These are phyloP conservation scores for Capsicum pubescens DNA, from an alignment of 257 asterid species.

Conservation along the genomic window DNA sequence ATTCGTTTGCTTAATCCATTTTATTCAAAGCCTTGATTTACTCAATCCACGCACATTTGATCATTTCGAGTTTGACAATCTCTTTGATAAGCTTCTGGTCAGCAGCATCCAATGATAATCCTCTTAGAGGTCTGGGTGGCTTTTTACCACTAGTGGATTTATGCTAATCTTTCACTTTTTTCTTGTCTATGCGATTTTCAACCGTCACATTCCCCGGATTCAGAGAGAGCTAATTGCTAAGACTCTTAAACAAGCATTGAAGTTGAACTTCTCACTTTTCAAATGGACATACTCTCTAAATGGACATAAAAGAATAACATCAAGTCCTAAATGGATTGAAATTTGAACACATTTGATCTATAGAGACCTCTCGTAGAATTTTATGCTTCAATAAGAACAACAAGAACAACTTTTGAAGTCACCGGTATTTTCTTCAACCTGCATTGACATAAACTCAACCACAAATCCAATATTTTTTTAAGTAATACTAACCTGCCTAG, in stretches of 20 bases:
- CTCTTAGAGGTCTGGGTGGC: constrained; percentile 58
- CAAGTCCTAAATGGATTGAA: neutral
- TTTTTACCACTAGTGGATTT: constrained; percentile 62
- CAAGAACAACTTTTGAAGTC: neutral
- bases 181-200: constrained; percentile 38
- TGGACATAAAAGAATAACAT: neutral
- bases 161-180: constrained; percentile 55
- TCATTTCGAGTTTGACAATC: constrained; percentile 64
- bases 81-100: constrained; percentile 82
- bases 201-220: constrained; percentile 32
- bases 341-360: neutral
- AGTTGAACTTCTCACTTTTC: neutral
- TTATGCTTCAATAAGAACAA: neutral
- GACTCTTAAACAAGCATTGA: neutral
- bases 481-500: neutral
- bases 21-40: constrained; percentile 77
- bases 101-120: constrained; percentile 61
- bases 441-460: neutral
- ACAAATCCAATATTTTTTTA: neutral
- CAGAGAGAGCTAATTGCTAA: constrained; percentile 27
- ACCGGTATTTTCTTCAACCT: neutral
- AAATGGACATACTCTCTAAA: neutral
- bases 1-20: constrained; percentile 60
- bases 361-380: neutral
- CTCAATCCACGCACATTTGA: constrained; percentile 80